Evolutionary conservation across 2,329 filamentous ascomycete species (phyloP), one percentile per base, ranked within the genome.

Genomic region (Sarocladium strictum): DNA sequence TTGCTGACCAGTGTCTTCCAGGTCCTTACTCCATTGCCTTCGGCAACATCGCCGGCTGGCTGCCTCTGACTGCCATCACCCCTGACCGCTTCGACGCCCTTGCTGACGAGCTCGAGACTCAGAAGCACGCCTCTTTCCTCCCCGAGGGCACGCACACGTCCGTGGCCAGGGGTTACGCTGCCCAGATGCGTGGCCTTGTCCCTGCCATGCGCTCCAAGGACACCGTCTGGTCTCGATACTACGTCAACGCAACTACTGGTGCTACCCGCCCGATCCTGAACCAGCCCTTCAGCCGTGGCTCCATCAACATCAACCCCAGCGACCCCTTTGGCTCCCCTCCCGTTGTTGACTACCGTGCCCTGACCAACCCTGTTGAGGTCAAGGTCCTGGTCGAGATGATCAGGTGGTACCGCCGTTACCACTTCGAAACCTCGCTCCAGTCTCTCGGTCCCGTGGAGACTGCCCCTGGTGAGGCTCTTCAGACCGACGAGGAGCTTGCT

Each of bases 211-310:
- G 23, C 3, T 45, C 40, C n/a, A 45, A 45, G 40, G 40, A 45
- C 19, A 45, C 40, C 19, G 21, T 45, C 40, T 45, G 40, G 40
- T 45, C 40, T 23, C 40, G 40, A 14, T 45, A 45, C 40, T 45
- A 45, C 2, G 53, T 62, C 19, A 60, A 63, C 45, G 56, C 59
- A 1, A 55, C 59, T 2, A 60, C 60, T 17, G 59, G 61, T 3
- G 62, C 61, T 17, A 43, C 54, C 5, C 29, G 55, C 10, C 26
- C 52, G 6, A 43, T 63, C 1, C 54, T 63, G 2, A 60, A 62
- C 26, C 63, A 64, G 41, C 62, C 61, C 1, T 53, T 63, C 2
- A 62, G 59, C 2, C 45, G 62, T 4, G 62, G 62, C 14, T 63
- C 59, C 2, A 58, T 64, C 40, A 37, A 45, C 32, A 62, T 63